A percentile compares a stretch with the other conserved stretches of the same genome.
Evolutionary conservation across 73 alveolate species (phyloP).

Genomic region (Paramecium bursaria): DNA sequence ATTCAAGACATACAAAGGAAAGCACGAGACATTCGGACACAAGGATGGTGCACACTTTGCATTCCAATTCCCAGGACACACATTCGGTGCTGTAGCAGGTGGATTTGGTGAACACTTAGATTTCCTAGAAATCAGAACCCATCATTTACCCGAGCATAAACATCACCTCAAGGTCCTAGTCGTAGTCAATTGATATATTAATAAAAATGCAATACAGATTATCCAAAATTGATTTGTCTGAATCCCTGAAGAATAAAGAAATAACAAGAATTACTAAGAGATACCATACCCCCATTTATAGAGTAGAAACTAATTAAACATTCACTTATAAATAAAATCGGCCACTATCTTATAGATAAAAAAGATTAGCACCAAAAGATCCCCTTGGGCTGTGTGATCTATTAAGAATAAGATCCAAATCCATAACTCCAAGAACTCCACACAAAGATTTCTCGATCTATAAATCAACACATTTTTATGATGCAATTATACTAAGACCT

Average conservation of each 20-base stretch:
- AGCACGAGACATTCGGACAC: slow-evolving; percentile 41
- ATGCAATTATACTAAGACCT: too few relatives aligned
- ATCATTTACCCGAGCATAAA: slow-evolving; percentile 19
- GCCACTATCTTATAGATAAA: too few relatives aligned
- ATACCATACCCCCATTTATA: background rate
- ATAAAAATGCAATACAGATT: background rate
- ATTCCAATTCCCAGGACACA: slow-evolving; percentile 47
- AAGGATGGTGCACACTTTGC: slow-evolving; percentile 44
- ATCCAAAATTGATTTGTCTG: background rate
- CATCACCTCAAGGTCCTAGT: slow-evolving; percentile 23
- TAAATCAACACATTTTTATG: too few relatives aligned
- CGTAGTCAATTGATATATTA: slow-evolving; percentile 3
- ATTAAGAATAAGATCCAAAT: too few relatives aligned
- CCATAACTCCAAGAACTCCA: too few relatives aligned
- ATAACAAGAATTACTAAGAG: background rate
- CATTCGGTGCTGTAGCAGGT: slow-evolving; percentile 59
- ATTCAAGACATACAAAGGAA: slow-evolving; percentile 42
- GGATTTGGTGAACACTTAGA: slow-evolving; percentile 42
- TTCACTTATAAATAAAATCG: too few relatives aligned
- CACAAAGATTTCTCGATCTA: too few relatives aligned
- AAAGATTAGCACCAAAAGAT: too few relatives aligned
- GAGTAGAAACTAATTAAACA: too few relatives aligned
- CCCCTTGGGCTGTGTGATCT: too few relatives aligned
- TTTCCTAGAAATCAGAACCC: background rate
- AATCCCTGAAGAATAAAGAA: background rate